Evolutionary conservation across 768 basidiomycete species (phyloP), one percentile per base, ranked within the genome.

Genomic region (Paxillus rubicundulus): DNA sequence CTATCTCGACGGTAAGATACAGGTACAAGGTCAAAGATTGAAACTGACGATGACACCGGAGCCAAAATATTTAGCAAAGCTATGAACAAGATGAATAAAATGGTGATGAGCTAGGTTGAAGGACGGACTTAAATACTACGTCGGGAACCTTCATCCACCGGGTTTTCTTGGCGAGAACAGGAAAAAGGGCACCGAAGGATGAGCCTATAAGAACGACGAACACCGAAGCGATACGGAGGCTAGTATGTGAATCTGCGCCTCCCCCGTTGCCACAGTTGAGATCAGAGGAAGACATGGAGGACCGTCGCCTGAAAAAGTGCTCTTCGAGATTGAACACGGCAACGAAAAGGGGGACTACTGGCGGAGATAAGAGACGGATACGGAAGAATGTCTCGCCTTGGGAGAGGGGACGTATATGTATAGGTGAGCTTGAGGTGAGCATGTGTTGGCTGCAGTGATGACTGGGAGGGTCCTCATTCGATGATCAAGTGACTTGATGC

Each of bases 1-100:
- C 89, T 91, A 57, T 24, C 44, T 47, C 56, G 9, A 41, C 17
- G 20, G 38, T 56, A 9, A 55, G 33, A 18, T 43, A 32, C 9
- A 33, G 18, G 17, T 28, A 37, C 20, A 12, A 21, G 36, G n/a
- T 14, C 0, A 40, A 58, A 10, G 14, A 28, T 36, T 16, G 7
- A 36, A 14, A 73, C 85, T 60, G 52, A 89, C 88, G 60, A 92
- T 91, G 45, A 92, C 88, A 21, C 92, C 92, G 13, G 89, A 92
- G 24, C 92, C 92, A 70, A 95, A 94, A 68, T 87, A 92, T 69
- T 92, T 93, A 30, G 89, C 86, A 66, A 93, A 90, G 46, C 87
- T 89, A 52, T 17, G 20, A 16, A 38, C 9, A 28, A 24, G 42
- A 49, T 63, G 10, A 61, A 47, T 3, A 57, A 9, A n/a, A 21